Base-by-base conservation (phyloP, 106 monocot species). In the Agapanthus africanus region DNA sequence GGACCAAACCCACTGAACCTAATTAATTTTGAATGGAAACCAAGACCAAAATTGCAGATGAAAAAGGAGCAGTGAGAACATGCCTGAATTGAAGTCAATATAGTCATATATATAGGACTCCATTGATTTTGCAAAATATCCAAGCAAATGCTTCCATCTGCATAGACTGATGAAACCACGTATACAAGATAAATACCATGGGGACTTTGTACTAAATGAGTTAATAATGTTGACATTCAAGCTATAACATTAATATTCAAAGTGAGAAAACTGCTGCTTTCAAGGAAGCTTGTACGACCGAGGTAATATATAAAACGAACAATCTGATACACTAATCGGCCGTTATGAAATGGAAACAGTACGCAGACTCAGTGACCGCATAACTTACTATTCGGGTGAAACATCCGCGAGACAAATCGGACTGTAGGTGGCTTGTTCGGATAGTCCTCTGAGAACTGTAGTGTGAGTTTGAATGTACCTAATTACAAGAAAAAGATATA, bases 381-480 rank as follows among this genome's bases (percentile, higher is more conserved):
- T 7, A 30, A 70, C 74, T 85, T 78, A 85, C 85, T 81, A 34
- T 85, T 85, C 57, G 85, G 85, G 66, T 85, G 85, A 65, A 85
- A 85, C 85, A 85, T 85, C 54, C 85, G 70, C 10, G 85, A 85
- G 37, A 85, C 81, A 68, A 85, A 85, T 37, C 81, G 70, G 8
- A 85, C 81, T 25, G 71, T 78, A 22, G 85, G 85, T 33, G 85
- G 85, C 65, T 79, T 85, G 64, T 85, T 85, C 1, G 85, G 85
- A 72, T 85, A 85, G 44, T 85, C 85, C 67, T 85, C 85, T 31
- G 74, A 68, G 39, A 85, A 85, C 77, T 85, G 85, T 11, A 85
- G 75, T 18, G 85, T 81, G 25, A 85, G 63, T 59, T 85, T 85
- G 72, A 85, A 85, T 68, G 85, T 85, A 16, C 85, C 85, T 85